Evolutionary conservation across 495 filamentous ascomycete species (phyloP).

Genomic region (Neurospora tetrasperma): DNA sequence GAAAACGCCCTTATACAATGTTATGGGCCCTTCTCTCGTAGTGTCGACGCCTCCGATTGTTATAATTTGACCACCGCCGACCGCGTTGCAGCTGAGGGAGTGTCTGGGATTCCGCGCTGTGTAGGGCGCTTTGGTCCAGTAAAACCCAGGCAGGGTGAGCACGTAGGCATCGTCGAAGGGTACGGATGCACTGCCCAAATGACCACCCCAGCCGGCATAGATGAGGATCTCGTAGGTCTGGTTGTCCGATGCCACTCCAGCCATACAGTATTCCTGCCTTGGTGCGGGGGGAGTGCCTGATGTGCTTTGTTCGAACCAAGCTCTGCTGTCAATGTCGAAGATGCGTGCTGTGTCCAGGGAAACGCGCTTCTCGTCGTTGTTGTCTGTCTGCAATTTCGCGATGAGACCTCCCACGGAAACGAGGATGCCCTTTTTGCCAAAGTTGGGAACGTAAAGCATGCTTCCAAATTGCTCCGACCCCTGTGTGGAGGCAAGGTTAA

Average conservation of each 20-base stretch:
- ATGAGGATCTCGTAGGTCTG: slow-evolving; percentile 18
- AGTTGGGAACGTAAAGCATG: slow-evolving; percentile 14
- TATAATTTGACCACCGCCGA: slow-evolving; percentile 15
- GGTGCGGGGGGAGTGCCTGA: slow-evolving; percentile 7
- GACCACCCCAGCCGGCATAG: slow-evolving; percentile 16
- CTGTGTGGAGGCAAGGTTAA: background rate
- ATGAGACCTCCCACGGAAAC: slow-evolving; percentile 9
- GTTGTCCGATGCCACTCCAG: slow-evolving; percentile 13
- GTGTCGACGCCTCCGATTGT: slow-evolving; percentile 18
- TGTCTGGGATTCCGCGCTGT: slow-evolving; percentile 10
- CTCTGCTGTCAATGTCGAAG: slow-evolving; percentile 5
- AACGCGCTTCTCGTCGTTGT: background rate
- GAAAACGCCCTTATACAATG: slow-evolving; percentile 9
- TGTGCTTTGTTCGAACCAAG: slow-evolving; percentile 15
- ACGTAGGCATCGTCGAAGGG: slow-evolving; percentile 18
- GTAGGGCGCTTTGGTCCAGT: slow-evolving; percentile 16
- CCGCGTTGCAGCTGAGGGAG: slow-evolving; percentile 14
- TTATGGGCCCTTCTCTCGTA: background rate
- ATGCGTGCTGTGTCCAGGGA: slow-evolving; percentile 10
- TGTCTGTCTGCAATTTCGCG: background rate
- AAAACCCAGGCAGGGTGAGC: slow-evolving; percentile 16
- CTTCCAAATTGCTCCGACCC: slow-evolving; percentile 1
- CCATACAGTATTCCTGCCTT: slow-evolving; percentile 15
- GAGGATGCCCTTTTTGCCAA: slow-evolving; percentile 13
- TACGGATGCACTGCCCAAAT: slow-evolving; percentile 5